Base-by-base conservation (phyloP, 306 rosid species). In the Cucurbita ficifolia region DNA sequence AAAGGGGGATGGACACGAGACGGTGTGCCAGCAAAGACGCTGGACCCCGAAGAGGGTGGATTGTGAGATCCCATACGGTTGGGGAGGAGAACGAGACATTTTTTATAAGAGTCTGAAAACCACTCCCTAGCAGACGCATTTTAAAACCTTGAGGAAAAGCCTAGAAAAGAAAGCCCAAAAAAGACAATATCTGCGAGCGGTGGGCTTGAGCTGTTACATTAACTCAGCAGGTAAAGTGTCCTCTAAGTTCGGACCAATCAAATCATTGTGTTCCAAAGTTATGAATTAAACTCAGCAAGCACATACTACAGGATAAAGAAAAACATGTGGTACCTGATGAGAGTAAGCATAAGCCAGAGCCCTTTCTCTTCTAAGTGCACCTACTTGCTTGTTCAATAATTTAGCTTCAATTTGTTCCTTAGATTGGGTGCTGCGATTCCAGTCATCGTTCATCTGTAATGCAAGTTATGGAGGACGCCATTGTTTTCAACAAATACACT, bases 281-380 rank as follows among this genome's bases (percentile, higher is more conserved):
- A 2, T 3, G 39, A 67, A 24, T 12, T 64, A 4, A 10, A 18
- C 48, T 45, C 22, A 40, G 72, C 5, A 39, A 19, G n/a, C 19
- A 43, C n/a, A 0, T 48, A 50, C 24, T 16, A 50, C 6, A 3
- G 45, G 6, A 4, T 50, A 39, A 19, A 55, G 38, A 11, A 22
- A 58, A 57, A 12, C 2, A 10, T 45, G 11, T 35, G 10, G 35
- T 74, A 95, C 99, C 99, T 95, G 99, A 85, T 91, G 97, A 71
- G 89, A 79, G 86, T 91, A 89, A 65, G 99, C 96, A 84, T 95
- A 95, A 60, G 99, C 99, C 56, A 89, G 73, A 22, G 99, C 99
- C 73, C 96, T 89, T 79, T 95, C 99, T 85, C 99, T 87, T 84
- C 97, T 88, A 81, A 87, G 75, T 71, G 97, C 22, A 49, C 97